Evolutionary conservation across 306 rosid genomes (phyloP).

Genomic region (Senna tora): DNA sequence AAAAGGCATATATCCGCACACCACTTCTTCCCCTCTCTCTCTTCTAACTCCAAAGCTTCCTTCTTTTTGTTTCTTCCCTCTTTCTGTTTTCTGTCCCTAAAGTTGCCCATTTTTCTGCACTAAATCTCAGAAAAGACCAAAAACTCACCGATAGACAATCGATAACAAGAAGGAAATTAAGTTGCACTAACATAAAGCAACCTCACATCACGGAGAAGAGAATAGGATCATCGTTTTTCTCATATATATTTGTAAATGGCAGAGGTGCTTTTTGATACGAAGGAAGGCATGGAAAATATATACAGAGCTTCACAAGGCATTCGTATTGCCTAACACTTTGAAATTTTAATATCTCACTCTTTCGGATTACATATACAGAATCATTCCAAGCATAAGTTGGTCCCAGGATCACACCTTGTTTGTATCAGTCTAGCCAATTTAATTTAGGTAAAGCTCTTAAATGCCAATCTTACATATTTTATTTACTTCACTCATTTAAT

Average conservation of each 20-base stretch:
- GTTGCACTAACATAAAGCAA: constrained; percentile 32
- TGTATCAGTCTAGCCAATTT: neutral
- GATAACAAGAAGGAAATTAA: neutral
- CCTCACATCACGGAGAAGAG: neutral
- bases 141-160: constrained; percentile 22
- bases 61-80: constrained; percentile 29
- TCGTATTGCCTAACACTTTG: constrained; percentile 18
- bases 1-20: constrained; percentile 32
- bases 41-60: constrained; percentile 36
- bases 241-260: constrained; percentile 27
- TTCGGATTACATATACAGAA: constrained; percentile 30
- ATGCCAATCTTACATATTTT: neutral
- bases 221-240: constrained; percentile 32
- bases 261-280: constrained; percentile 1
- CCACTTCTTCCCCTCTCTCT: constrained; percentile 26
- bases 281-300: too few species aligned
- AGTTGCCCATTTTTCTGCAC: constrained; percentile 39
- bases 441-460: constrained; percentile 23
- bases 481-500: constrained; percentile 1
- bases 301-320: constrained; percentile 41
- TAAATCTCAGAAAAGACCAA: constrained; percentile 36
- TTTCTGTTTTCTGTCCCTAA: constrained; percentile 41
- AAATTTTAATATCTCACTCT: neutral
- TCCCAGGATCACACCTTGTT: neutral
- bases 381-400: constrained; percentile 15